phyloP scores from a whole-genome alignment of 2,329 filamentous ascomycete genomes.

The Dactylellina cionopaga region DNA sequence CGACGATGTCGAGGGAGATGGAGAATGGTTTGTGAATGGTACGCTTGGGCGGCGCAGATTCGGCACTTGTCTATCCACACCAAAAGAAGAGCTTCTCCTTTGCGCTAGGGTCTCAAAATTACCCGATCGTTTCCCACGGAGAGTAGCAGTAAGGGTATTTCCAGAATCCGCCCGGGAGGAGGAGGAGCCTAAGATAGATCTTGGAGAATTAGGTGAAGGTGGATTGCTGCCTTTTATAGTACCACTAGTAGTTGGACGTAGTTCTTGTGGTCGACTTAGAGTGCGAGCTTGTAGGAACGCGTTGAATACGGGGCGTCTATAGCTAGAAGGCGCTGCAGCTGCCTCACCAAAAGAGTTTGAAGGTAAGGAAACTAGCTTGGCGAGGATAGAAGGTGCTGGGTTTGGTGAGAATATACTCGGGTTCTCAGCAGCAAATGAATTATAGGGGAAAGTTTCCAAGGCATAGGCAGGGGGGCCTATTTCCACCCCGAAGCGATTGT shows the following conservation, averaged over 20 bases:
- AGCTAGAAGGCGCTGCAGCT: constrained; percentile 64
- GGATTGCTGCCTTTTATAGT: constrained; percentile 66
- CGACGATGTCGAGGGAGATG: constrained; percentile 75
- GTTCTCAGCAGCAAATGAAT: constrained; percentile 89
- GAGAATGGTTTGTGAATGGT: constrained; percentile 75
- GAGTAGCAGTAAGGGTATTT: constrained; percentile 82
- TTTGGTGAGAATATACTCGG: constrained; percentile 79
- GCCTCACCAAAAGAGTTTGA: constrained; percentile 85
- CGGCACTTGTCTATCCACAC: constrained; percentile 73
- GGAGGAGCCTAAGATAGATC: constrained; percentile 55
- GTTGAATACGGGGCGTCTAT: constrained; percentile 81
- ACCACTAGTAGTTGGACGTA: constrained; percentile 80
- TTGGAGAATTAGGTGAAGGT: constrained; percentile 66
- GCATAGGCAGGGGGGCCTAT: constrained; percentile 92
- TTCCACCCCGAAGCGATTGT: constrained; percentile 83
- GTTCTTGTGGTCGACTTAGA: constrained; percentile 70
- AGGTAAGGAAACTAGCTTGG: constrained; percentile 87
- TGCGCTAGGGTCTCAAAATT: constrained; percentile 82
- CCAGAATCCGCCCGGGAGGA: constrained; percentile 80
- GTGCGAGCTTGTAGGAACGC: constrained; percentile 82
- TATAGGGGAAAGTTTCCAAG: constrained; percentile 89
- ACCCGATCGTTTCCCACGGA: constrained; percentile 92
- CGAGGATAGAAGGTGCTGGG: constrained; percentile 75
- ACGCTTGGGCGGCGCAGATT: constrained; percentile 75
- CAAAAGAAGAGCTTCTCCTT: constrained; percentile 93